Evolutionary conservation across 1,284 basidiomycete genomes (phyloP).

Genomic region (Trichosporon sp.): DNA sequence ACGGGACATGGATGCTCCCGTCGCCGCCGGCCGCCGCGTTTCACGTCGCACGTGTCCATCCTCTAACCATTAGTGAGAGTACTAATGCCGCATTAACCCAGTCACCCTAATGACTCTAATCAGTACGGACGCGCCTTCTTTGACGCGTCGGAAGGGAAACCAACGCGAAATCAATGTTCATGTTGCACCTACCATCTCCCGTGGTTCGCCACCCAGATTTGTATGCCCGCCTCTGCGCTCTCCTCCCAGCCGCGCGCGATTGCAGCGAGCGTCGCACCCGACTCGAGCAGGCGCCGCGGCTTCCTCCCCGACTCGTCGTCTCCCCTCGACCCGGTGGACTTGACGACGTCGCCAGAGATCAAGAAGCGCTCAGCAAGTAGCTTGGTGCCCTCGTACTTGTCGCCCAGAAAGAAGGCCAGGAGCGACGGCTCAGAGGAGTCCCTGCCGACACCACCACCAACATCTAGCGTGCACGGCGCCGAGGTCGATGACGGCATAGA

Average conservation of each 20-base stretch:
- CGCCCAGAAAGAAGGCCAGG: neutral
- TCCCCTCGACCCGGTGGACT: neutral
- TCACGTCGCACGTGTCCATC: neutral
- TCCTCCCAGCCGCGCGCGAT: constrained; percentile 8
- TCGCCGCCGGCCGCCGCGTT: constrained; percentile 1
- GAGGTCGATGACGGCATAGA: constrained; percentile 27
- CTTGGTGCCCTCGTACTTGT: constrained; percentile 2
- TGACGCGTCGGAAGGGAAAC: constrained; percentile 1
- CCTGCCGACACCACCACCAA: constrained; percentile 8
- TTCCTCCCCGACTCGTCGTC: constrained; percentile 11
- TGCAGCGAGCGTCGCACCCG: neutral
- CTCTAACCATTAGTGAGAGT: neutral
- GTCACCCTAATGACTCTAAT: neutral
- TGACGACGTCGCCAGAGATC: neutral
- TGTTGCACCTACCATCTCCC: neutral
- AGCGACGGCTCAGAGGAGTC: constrained; percentile 6
- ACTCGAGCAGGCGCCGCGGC: neutral
- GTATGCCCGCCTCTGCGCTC: constrained; percentile 8
- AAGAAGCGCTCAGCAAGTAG: neutral
- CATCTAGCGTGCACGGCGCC: neutral
- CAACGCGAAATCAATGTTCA: constrained; percentile 15
- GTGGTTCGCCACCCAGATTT: neutral
- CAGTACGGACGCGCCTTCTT: neutral
- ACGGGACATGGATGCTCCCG: neutral
- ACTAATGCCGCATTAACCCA: neutral